phyloP scores from a whole-genome alignment of 768 basidiomycete genomes.

The Russula emetica region DNA sequence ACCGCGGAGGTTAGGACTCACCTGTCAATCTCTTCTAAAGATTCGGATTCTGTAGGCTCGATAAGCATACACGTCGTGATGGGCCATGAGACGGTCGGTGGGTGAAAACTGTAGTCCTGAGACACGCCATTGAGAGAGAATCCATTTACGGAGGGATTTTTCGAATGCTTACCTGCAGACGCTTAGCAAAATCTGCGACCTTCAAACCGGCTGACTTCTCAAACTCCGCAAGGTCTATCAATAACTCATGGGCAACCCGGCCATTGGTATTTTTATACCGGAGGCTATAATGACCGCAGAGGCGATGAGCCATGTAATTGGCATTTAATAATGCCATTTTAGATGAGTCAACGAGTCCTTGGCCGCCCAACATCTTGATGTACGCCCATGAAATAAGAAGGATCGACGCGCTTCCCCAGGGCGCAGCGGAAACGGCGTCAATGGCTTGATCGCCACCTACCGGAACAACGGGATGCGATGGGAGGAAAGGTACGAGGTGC shows the following conservation, averaged over 20 bases:
- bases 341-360: conserved; percentile 80
- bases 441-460: conserved; percentile 70
- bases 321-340: conserved; percentile 89
- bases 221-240: conserved; percentile 95
- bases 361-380: conserved; percentile 98
- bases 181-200: conserved; percentile 94
- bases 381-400: conserved; percentile 98
- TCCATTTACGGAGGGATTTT: not conserved
- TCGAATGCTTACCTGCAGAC: conserved; percentile 61
- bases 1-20: conserved; percentile 32
- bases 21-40: conserved; percentile 88
- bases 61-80: conserved; percentile 96
- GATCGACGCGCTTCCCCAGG: conserved; percentile 93
- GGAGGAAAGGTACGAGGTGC: conserved; percentile 93
- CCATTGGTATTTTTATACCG: conserved; percentile 88
- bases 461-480: conserved; percentile 72
- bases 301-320: conserved; percentile 93
- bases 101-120: conserved; percentile 90
- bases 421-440: conserved; percentile 84
- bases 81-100: conserved; percentile 98
- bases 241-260: conserved; percentile 90
- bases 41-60: conserved; percentile 96
- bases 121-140: not conserved
- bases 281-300: conserved; percentile 78
- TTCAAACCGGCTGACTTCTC: conserved; percentile 86